Conservation (phyloP, 129 eudicot species). For the Kitagawia praeruptora region DNA sequence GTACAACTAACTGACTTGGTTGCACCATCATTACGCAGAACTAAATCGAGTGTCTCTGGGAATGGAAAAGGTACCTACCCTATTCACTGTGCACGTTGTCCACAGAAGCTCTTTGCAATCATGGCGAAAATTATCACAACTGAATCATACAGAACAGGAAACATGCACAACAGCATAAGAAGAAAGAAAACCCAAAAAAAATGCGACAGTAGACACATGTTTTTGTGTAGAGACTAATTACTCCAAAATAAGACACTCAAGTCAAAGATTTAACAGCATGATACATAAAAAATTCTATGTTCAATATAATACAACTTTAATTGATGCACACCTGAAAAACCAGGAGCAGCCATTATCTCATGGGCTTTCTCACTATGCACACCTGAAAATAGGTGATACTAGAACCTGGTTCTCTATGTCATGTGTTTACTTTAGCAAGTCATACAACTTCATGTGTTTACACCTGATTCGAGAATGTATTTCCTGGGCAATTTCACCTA, state of each 20-base stretch:
- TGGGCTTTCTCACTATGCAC: background rate
- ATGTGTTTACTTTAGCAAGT: no score
- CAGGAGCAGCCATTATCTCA: background rate
- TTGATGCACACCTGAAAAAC: background rate
- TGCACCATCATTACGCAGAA: background rate
- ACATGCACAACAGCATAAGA: background rate
- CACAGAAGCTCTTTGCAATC: background rate
- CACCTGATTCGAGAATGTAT: no score
- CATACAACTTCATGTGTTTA: no score
- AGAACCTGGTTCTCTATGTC: no score
- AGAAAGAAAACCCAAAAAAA: background rate
- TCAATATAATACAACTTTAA: background rate
- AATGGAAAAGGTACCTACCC: background rate
- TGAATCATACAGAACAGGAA: background rate
- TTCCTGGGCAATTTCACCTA: no score
- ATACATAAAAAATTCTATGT: background rate
- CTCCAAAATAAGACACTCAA: background rate
- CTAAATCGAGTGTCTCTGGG: background rate
- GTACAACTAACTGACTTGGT: background rate
- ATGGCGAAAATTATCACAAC: background rate
- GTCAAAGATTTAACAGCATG: background rate
- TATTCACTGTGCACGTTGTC: background rate
- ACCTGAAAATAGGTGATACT: no score
- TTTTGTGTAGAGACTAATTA: background rate
- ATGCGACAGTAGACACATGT: background rate